Percentiles rank a stretch among this genome's conserved stretches.
phyloP scores from a whole-genome alignment of 129 eudicot species.

The Saposhnikovia divaricata region DNA sequence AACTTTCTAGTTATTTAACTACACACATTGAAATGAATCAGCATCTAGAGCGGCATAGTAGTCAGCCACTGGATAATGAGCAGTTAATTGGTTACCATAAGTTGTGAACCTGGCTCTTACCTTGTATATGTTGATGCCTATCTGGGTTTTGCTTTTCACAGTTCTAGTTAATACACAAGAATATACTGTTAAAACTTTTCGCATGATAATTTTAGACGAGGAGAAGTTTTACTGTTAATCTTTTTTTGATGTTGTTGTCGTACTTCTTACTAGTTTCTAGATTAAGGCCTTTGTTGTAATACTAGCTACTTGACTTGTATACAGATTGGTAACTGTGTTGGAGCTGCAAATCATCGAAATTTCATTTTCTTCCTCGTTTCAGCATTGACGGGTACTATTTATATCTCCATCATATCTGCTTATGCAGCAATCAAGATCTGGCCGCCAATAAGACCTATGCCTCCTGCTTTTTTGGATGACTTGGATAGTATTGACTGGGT shows the following conservation, averaged over 20 bases:
- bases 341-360: constrained; percentile 73
- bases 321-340: constrained; percentile 98
- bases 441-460: constrained; percentile 48
- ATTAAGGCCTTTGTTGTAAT: neutral
- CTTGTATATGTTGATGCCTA: neutral
- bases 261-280: neutral
- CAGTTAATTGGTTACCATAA: neutral
- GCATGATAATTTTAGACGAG: neutral
- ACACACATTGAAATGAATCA: neutral
- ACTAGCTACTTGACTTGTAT: neutral
- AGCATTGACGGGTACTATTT: constrained; percentile 61
- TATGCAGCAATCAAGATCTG: constrained; percentile 42
- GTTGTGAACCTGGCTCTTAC: neutral
- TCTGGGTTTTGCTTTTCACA: neutral
- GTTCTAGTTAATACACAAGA: neutral
- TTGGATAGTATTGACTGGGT: constrained; percentile 23
- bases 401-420: constrained; percentile 48
- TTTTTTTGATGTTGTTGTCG: neutral
- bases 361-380: constrained; percentile 75
- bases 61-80: neutral
- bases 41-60: neutral
- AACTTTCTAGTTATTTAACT: neutral
- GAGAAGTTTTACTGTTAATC: neutral
- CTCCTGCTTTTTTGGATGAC: constrained; percentile 13
- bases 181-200: neutral